These are phyloP conservation scores for Colletotrichum somersetense DNA, from an alignment of 2,329 filamentous ascomycete species.

Conservation along the genomic window DNA sequence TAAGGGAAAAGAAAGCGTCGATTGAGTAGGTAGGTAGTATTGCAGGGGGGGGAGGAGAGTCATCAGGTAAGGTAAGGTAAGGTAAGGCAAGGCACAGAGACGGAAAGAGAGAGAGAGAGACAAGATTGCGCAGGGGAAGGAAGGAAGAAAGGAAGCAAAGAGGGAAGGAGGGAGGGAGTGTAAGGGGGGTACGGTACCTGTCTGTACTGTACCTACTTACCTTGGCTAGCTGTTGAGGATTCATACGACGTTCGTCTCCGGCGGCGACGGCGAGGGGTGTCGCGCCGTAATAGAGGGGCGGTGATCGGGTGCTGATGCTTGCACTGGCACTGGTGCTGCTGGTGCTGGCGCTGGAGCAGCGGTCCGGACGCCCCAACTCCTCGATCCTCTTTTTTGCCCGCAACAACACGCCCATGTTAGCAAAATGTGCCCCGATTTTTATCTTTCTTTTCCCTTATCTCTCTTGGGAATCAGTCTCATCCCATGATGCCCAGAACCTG, in stretches of 20 bases:
- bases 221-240: slow-evolving; percentile 59
- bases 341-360: slow-evolving; percentile 41
- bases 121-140: neutral
- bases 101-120: neutral
- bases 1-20: slow-evolving; percentile 34
- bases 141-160: neutral
- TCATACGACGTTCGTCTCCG: slow-evolving; percentile 58
- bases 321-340: slow-evolving; percentile 37
- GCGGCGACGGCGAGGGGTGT: slow-evolving; percentile 52
- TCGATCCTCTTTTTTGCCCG: slow-evolving; percentile 38
- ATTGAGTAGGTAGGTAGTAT: slow-evolving; percentile 25
- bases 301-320: slow-evolving; percentile 48
- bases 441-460: slow-evolving; percentile 1
- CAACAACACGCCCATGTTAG: slow-evolving; percentile 26
- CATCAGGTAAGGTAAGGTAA: slow-evolving; percentile 9
- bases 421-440: slow-evolving; percentile 11
- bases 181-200: slow-evolving; percentile 47
- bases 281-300: slow-evolving; percentile 47
- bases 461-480: neutral
- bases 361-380: slow-evolving; percentile 37
- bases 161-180: neutral
- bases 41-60: slow-evolving; percentile 36
- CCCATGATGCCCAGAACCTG: too few relatives aligned
- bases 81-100: slow-evolving; percentile 14
- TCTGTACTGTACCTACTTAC: too few relatives aligned